Percentiles rank a stretch among this genome's conserved stretches.
phyloP scores from a whole-genome alignment of 345 rosid species.

The Populus deltoides region DNA sequence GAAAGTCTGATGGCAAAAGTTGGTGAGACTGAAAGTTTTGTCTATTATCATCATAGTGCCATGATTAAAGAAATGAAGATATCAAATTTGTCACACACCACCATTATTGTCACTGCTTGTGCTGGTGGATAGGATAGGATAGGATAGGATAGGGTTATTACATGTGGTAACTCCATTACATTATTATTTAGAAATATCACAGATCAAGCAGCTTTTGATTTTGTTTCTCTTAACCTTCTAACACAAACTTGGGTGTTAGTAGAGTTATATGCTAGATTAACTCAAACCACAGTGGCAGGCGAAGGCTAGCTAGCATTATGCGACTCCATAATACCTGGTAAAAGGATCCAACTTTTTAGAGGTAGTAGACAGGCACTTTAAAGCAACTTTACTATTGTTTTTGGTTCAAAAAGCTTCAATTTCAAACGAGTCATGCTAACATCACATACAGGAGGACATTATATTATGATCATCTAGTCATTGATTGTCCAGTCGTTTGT shows the following conservation, averaged over 20 bases:
- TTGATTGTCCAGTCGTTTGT: background rate
- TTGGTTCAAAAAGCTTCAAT: background rate
- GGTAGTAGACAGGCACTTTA: background rate
- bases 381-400: background rate
- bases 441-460: background rate
- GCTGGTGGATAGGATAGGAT: background rate
- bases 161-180: background rate
- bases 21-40: slow-evolving; percentile 9
- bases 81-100: slow-evolving; percentile 13
- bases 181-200: background rate
- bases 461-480: slow-evolving; percentile 2
- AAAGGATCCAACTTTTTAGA: background rate
- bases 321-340: background rate
- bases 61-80: background rate
- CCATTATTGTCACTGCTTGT: slow-evolving; percentile 1
- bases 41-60: background rate
- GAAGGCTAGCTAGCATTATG: background rate
- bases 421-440: background rate
- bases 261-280: background rate
- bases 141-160: background rate
- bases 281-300: background rate
- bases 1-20: background rate
- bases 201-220: background rate
- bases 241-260: background rate
- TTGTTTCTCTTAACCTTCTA: background rate